Base-by-base conservation (phyloP, 257 asterid genomes). In the Solanum rostratum region DNA sequence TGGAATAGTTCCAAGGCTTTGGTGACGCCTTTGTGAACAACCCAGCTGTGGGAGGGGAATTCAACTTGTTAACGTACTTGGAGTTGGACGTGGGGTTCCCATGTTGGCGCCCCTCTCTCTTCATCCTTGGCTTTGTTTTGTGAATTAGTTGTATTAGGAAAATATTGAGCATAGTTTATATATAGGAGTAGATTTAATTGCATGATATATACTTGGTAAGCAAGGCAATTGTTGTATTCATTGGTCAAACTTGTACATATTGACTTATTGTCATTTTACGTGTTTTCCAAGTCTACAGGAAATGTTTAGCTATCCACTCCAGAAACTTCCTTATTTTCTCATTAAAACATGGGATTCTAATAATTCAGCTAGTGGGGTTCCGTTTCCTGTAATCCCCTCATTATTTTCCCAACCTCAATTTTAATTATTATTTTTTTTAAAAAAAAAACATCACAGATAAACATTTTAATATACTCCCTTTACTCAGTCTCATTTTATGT, bases 1-100 rank as follows among this genome's bases (percentile, higher is more conserved):
- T 93, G 84, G 99, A 96, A 85, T 92, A 96, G 90, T 92, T 96
- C 24, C 95, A 93, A 74, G 98, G 99, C 89, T 90, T 93, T 80
- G 88, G n/a, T 8, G 96, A 52, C 70, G 86, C 94, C 82, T 54
- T 85, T 78, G 92, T 80, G 92, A 94, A 93, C 22, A 84, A 46
- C 53, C 97, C 97, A 18, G 97, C 96, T 0, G 92, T 88, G 10
- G 94, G 93, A 19, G 93, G 88, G 62, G 62, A 76, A 24, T 24
- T 76, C 62, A 76, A 49, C 62, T 76, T 76, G 62, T 76, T 76
- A 76, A 27, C 45, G 0, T 10, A 27, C 6, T 33, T 29, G 24
- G 79, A 46, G 3, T 80, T 73, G 14, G 90, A 89, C 3, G 79
- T 84, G 2, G 92, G 84, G 87, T 65, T 87, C 86, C 59, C 80